Evolutionary conservation across 2,329 filamentous ascomycete species (phyloP), one percentile per base, ranked within the genome.

Genomic region (Sarocladium brachiariae): DNA sequence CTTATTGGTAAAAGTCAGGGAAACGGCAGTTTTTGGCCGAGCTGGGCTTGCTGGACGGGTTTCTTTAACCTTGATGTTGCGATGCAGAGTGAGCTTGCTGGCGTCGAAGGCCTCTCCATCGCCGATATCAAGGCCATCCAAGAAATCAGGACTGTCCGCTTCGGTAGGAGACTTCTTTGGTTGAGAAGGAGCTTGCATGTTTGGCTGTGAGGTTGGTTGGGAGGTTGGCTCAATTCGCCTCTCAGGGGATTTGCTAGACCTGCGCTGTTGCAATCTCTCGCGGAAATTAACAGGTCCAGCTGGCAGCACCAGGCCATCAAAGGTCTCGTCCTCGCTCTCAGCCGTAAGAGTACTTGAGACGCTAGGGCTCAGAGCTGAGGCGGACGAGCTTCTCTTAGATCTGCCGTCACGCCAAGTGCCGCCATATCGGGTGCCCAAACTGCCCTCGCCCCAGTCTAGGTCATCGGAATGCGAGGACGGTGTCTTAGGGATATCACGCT

Each of bases 361-460:
- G 65, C 91, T 97, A 13, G 93, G 92, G 63, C 92, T 97, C 65
- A 96, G 78, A 24, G 89, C 88, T 34, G 91, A 96, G 31, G 86
- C 83, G 16, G 89, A 92, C 1, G 90, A 96, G 70, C 89, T 93
- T 60, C 89, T 83, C 60, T 84, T 83, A 46, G 89, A 91, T 35
- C 81, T 82, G n/a, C 77, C 79, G 61, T 92, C 89, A 59, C 89
- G 83, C 56, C 83, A 80, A 13, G 89, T 96, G 39, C 92, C 92
- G 34, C 87, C 91, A 68, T 91, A 92, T 52, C 92, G 81, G 39
- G 92, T 95, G 34, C 92, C 90, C 53, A 96, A 75, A 64, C 91
- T 96, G 51, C 90, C 91, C 68, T 97, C 93, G 49, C 87, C 89
- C 87, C 92, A 95, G 63, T 96, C 91, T 58, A 95, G 83, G 54